Base-by-base conservation (phyloP, 1,139 yeast species). In the Suhomyces coccinellae region DNA sequence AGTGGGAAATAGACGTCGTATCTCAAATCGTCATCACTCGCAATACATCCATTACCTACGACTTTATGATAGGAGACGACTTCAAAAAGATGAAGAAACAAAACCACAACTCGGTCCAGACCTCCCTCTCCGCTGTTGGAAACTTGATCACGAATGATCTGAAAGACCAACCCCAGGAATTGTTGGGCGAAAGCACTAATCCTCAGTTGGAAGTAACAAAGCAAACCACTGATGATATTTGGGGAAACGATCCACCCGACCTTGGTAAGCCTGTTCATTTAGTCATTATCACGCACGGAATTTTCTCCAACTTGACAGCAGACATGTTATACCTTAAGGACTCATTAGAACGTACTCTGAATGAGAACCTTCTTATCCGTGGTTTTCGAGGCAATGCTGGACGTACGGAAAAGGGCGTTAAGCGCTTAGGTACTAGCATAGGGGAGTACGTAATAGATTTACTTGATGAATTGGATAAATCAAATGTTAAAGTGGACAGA, bases 21-120 rank as follows among this genome's bases (percentile, higher is more conserved):
- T 58, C 62, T 14, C 66, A 61, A 43, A 58, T 61, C 6, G 56
- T 59, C 27, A 49, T 59, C 33, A 58, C 61, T 16, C 50, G 57
- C 14, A 50, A 49, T 16, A 57, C 61, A 8, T 40, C 49, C 8
- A 49, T 60, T 9, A 33, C 37, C 36, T 60, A 54, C 38, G 61
- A 56, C 40, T 43, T 56, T 36, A 54, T 52, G 63, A 45, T 55
- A 40, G 69, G 49, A 61, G 67, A 63, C 43, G 67, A 73, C 50
- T 52, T 66, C 36, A 47, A 52, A 13, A 48, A 46, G 10, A 61
- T 74, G 71, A 70, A 67, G 46, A 62, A 57, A 33, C 44, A 69
- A 17, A 66, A 67, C 43, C 67, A 59, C 42, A 68, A 63, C 20
- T 52, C 57, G 13, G 39, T 66, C 13, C 55, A 45, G 34, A 48